These are phyloP conservation scores for Pseudognaphalium luteoalbum DNA, from an alignment of 129 eudicot species.

Conservation along the genomic window DNA sequence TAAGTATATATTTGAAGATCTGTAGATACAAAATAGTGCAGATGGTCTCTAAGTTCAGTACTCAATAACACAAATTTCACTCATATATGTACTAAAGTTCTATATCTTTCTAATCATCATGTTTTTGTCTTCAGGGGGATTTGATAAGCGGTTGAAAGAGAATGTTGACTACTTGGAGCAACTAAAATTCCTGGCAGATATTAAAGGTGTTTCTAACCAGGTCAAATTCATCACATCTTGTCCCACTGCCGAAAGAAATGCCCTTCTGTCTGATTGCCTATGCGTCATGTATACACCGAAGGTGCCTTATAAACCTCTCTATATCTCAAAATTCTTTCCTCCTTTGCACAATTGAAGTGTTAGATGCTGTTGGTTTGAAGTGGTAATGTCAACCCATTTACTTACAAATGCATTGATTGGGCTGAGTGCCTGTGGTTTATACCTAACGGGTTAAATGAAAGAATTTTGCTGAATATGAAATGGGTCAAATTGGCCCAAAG, in stretches of 20 bases:
- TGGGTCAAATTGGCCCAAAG: background rate
- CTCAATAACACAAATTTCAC: background rate
- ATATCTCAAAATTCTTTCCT: background rate
- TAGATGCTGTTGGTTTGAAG: background rate
- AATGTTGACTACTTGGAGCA: slow-evolving; percentile 93
- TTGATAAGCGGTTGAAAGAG: slow-evolving; percentile 78
- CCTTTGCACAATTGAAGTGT: background rate
- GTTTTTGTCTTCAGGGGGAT: slow-evolving; percentile 63
- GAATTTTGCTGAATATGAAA: background rate
- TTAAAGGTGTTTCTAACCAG: slow-evolving; percentile 64
- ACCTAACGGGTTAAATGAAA: background rate
- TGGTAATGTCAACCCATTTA: background rate
- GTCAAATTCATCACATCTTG: slow-evolving; percentile 88
- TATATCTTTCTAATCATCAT: background rate
- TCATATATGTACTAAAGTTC: background rate
- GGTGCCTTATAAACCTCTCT: slow-evolving; percentile 36
- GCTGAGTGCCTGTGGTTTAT: background rate
- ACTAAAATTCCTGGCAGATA: slow-evolving; percentile 66
- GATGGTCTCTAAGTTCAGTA: background rate
- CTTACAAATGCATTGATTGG: background rate
- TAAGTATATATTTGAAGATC: background rate
- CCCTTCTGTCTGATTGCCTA: slow-evolving; percentile 66
- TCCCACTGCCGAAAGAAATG: slow-evolving; percentile 75
- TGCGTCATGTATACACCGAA: slow-evolving; percentile 85
- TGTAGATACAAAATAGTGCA: background rate